Conservation (phyloP, 73 alveolate species). For the Diophrys appendiculata region DNA sequence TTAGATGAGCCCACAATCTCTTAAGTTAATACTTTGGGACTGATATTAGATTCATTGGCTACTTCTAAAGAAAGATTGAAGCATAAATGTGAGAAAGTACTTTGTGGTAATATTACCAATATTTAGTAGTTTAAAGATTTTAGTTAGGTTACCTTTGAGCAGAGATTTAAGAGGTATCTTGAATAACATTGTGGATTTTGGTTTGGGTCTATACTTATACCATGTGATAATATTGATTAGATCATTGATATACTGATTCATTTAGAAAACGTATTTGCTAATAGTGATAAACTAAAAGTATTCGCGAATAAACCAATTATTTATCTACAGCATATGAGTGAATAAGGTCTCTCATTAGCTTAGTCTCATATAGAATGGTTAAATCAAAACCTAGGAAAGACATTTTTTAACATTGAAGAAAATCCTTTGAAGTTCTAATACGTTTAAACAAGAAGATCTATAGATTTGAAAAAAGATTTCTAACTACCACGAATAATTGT, state of each 20-base stretch:
- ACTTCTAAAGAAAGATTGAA: too few species aligned
- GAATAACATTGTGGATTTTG: too few species aligned
- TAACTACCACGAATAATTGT: not conserved
- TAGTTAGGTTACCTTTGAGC: too few species aligned
- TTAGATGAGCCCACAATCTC: too few species aligned
- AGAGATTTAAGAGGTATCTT: too few species aligned
- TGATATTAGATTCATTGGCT: too few species aligned
- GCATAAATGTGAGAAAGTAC: too few species aligned
- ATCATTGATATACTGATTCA: not conserved
- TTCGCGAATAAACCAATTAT: conserved; percentile 1
- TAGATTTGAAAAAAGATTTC: not conserved
- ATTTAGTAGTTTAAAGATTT: too few species aligned
- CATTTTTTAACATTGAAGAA: conserved; percentile 2
- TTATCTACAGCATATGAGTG: not conserved
- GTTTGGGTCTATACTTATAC: too few species aligned
- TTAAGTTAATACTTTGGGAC: too few species aligned
- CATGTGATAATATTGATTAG: too few species aligned
- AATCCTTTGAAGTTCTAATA: conserved; percentile 3
- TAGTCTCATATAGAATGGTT: not conserved
- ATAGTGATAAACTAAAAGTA: not conserved
- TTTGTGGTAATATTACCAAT: too few species aligned
- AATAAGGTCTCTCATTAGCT: not conserved
- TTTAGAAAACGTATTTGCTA: not conserved
- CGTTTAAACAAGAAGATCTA: not conserved
- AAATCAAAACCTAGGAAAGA: not conserved